Evolutionary conservation across 257 asterid species (phyloP), one percentile per base, ranked within the genome.

Genomic region (Capsicum rhomboideum): DNA sequence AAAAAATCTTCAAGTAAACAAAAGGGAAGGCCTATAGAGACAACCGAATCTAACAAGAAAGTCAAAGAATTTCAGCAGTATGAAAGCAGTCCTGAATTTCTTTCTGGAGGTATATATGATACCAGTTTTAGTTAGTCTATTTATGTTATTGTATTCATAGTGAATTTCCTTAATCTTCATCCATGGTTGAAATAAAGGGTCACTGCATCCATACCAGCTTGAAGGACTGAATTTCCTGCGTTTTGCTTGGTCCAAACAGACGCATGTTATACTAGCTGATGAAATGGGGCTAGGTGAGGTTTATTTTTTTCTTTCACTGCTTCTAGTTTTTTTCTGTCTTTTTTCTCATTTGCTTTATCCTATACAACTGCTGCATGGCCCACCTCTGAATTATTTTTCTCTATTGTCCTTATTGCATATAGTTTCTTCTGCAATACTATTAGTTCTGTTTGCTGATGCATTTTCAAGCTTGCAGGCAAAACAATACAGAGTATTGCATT

Each of bases 191-290:
- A 63, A 53, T 78, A 77, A 87, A 96, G 99, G 99, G 89, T 94
- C 98, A 26, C 88, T 97, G 86, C 98, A 97, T 87, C 99, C 99
- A 23, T 97, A 97, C 88, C 99, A 97, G 95, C 98, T 97, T 31
- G 99, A 95, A 95, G 99, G 99, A 88, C 92, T 97, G 92, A 97
- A 97, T 89, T 97, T 97, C 92, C 86, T 97, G 87, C 98, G 98
- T 26, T 97, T 92, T 93, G 87, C 99, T 84, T 97, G 99, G 99
- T 92, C 93, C 84, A 97, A 97, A 89, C 98, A 93, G 80, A 97
- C 99, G 6, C 99, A 97, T 88, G 99, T 97, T 69, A 95, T 97
- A 89, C 98, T 97, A 85, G 99, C 99, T 21, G 99, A 97, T 92
- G 99, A 97, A 90, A 74, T 74, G 80, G 80, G 80, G 68, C 98